Evolutionary conservation across 352 stramenopile genomes (phyloP).

Genomic region (Phytophthora cryptogea): DNA sequence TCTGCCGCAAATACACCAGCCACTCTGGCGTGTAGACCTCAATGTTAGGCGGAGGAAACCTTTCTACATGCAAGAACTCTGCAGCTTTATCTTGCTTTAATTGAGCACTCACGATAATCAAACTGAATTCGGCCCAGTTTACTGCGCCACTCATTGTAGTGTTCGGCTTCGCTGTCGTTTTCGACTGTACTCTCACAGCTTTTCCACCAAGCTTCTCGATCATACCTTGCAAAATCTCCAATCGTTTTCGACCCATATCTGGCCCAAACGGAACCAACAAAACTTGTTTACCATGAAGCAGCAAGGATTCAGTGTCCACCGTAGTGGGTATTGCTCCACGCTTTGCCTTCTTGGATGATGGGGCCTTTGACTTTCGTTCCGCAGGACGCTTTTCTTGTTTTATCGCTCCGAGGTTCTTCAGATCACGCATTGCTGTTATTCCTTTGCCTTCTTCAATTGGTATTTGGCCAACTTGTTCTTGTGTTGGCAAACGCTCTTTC

Average conservation of each 20-base stretch:
- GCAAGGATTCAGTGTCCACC: slow-evolving; percentile 5
- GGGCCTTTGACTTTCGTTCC: slow-evolving; percentile 24
- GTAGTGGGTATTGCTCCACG: neutral
- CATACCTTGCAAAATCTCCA: slow-evolving; percentile 68
- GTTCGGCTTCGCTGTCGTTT: slow-evolving; percentile 6
- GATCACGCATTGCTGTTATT: slow-evolving; percentile 24
- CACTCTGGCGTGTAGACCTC: slow-evolving; percentile 64
- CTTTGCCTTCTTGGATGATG: slow-evolving; percentile 37
- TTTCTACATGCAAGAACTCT: slow-evolving; percentile 32
- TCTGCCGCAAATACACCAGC: slow-evolving; percentile 55
- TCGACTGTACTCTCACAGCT: slow-evolving; percentile 30
- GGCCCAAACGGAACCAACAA: slow-evolving; percentile 58
- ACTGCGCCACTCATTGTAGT: slow-evolving; percentile 17
- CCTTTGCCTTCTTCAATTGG: slow-evolving; percentile 5
- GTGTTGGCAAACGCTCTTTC: slow-evolving; percentile 26
- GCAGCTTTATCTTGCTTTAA: slow-evolving; percentile 42
- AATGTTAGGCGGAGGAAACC: slow-evolving; percentile 42
- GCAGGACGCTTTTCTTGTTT: slow-evolving; percentile 26
- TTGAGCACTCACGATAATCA: slow-evolving; percentile 52
- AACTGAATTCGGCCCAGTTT: slow-evolving; percentile 49
- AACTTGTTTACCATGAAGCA: slow-evolving; percentile 48
- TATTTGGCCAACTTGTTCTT: slow-evolving; percentile 11
- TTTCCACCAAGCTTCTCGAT: slow-evolving; percentile 54
- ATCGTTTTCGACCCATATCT: slow-evolving; percentile 68
- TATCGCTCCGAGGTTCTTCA: slow-evolving; percentile 31